Evolutionary conservation across 2,329 filamentous ascomycete genomes (phyloP).

Genomic region (Fusarium vanettenii): DNA sequence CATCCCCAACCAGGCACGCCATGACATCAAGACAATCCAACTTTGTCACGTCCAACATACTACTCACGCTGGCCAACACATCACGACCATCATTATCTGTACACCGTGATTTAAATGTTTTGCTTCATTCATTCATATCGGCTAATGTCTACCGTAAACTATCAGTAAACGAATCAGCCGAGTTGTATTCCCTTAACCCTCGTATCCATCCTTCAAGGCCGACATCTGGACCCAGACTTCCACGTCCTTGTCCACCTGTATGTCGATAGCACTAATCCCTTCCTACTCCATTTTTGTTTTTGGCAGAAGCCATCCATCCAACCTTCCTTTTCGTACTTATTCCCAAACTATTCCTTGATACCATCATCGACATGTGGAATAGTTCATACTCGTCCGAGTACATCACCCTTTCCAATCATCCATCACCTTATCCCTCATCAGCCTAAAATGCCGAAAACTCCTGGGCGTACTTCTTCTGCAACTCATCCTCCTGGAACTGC

Average conservation of each 20-base stretch:
- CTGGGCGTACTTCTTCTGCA: conserved; percentile 3
- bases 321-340: conserved; percentile 24
- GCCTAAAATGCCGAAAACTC: conserved; percentile 1
- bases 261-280: conserved; percentile 17
- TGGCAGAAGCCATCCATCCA: conserved; percentile 38
- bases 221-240: not conserved
- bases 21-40: not conserved
- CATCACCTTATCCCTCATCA: conserved; percentile 16
- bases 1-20: not conserved
- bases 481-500: conserved; percentile 34
- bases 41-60: not conserved
- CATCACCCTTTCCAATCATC: conserved; percentile 32
- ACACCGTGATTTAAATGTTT: not conserved
- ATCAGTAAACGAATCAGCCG: not conserved
- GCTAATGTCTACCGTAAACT: conserved; percentile 17
- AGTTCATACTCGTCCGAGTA: conserved; percentile 19
- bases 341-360: conserved; percentile 24
- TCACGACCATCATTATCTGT: not conserved
- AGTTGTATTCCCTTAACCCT: conserved; percentile 12
- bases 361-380: conserved; percentile 10
- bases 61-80: not conserved
- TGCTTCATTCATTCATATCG: conserved; percentile 7
- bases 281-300: conserved; percentile 12
- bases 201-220: conserved; percentile 8
- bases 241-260: not conserved